Evolutionary conservation across 2,329 filamentous ascomycete genomes (phyloP).

Genomic region (Alternaria arborescens): DNA sequence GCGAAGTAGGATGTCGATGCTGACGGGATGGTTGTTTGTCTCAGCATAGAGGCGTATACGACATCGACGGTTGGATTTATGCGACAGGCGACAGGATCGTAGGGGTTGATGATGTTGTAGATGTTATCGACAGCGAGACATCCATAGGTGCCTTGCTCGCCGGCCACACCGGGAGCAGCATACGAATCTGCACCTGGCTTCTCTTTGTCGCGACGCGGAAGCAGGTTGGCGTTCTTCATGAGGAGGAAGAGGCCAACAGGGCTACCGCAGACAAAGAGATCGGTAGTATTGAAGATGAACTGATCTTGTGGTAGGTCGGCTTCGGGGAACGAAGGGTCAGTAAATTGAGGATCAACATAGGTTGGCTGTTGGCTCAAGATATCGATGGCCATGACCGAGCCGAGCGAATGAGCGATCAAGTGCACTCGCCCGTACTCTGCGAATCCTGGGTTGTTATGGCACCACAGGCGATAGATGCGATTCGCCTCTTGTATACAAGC

Average conservation of each 20-base stretch:
- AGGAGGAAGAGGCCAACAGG: slow-evolving; percentile 93
- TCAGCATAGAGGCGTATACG: slow-evolving; percentile 78
- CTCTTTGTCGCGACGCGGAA: slow-evolving; percentile 76
- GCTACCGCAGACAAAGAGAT: slow-evolving; percentile 88
- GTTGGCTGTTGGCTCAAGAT: slow-evolving; percentile 91
- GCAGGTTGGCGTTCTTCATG: slow-evolving; percentile 75
- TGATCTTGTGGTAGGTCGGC: slow-evolving; percentile 59
- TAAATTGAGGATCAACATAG: slow-evolving; percentile 60
- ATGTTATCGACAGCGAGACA: slow-evolving; percentile 95
- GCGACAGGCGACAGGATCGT: slow-evolving; percentile 86
- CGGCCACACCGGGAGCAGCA: slow-evolving; percentile 67
- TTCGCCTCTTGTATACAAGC: slow-evolving; percentile 92
- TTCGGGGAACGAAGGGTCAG: slow-evolving; percentile 49
- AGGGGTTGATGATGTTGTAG: slow-evolving; percentile 87
- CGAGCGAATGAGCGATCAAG: slow-evolving; percentile 90
- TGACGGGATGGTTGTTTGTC: slow-evolving; percentile 79
- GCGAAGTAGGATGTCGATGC: slow-evolving; percentile 63
- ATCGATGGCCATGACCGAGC: slow-evolving; percentile 93
- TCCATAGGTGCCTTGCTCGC: slow-evolving; percentile 81
- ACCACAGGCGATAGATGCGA: slow-evolving; percentile 95
- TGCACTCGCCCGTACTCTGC: slow-evolving; percentile 83
- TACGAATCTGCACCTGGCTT: slow-evolving; percentile 77
- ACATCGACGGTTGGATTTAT: slow-evolving; percentile 90
- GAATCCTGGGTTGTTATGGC: slow-evolving; percentile 89
- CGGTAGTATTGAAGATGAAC: slow-evolving; percentile 92